phyloP scores from a whole-genome alignment of 2,329 filamentous ascomycete species.

The Tetracladium maxilliforme region DNA sequence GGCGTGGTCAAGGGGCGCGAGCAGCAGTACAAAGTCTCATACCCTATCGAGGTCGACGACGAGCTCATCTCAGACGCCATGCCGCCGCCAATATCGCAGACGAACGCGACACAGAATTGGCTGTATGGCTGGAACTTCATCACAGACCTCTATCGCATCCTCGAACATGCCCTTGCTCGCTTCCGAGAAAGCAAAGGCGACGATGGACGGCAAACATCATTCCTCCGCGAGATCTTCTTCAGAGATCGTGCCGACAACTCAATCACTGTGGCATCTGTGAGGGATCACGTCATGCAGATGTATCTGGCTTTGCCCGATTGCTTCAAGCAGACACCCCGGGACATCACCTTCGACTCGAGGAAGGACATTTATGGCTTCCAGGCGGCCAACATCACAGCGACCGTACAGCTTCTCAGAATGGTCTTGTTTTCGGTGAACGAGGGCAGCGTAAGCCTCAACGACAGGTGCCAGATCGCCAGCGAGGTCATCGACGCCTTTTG shows the following conservation, averaged over 20 bases:
- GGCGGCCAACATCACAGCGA: slow-evolving; percentile 32
- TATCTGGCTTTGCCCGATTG: slow-evolving; percentile 5
- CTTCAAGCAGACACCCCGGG: slow-evolving; percentile 7
- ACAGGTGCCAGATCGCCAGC: slow-evolving; percentile 27
- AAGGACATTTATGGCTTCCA: slow-evolving; percentile 29
- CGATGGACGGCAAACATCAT: not conserved
- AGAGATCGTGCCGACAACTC: slow-evolving; percentile 2
- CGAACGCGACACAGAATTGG: slow-evolving; percentile 22
- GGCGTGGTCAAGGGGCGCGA: slow-evolving; percentile 28
- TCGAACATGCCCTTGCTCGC: slow-evolving; percentile 28
- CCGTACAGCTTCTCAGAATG: slow-evolving; percentile 30
- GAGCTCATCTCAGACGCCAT: slow-evolving; percentile 20
- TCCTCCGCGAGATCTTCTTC: not conserved
- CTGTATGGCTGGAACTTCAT: slow-evolving; percentile 41
- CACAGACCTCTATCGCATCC: slow-evolving; percentile 37
- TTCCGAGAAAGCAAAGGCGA: not conserved
- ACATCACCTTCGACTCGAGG: slow-evolving; percentile 11
- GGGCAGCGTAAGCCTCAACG: slow-evolving; percentile 20
- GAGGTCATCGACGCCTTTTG: slow-evolving; percentile 26
- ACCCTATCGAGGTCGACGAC: slow-evolving; percentile 30
- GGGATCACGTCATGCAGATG: slow-evolving; percentile 7
- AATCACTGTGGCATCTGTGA: slow-evolving; percentile 5
- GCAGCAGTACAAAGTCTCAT: slow-evolving; percentile 26
- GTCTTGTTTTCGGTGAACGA: slow-evolving; percentile 22
- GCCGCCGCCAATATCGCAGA: slow-evolving; percentile 6